Evolutionary conservation across 768 basidiomycete species (phyloP).

Genomic region (Pleurotus sapidus): DNA sequence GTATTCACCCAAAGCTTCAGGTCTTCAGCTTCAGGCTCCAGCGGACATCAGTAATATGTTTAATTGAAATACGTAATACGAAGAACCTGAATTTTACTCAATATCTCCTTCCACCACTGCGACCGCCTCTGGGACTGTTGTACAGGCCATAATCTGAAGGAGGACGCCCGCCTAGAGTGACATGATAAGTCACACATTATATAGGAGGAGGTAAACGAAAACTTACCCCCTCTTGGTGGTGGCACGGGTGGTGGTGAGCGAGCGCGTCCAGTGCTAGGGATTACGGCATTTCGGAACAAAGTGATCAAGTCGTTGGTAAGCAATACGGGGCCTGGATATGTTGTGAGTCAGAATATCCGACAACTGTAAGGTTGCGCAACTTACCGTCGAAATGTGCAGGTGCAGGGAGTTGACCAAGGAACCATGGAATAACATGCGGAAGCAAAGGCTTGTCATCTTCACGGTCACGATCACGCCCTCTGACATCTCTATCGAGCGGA

Average conservation of each 20-base stretch:
- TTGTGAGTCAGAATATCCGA: background rate
- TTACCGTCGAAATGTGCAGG: conserved; percentile 80
- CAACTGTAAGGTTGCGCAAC: conserved; percentile 23
- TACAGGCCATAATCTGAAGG: conserved; percentile 88
- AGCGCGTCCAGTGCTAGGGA: conserved; percentile 57
- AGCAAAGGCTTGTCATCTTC: conserved; percentile 49
- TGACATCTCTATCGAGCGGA: conserved; percentile 30
- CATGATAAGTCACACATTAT: conserved; percentile 1
- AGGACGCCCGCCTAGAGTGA: conserved; percentile 56
- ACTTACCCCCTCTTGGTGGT: conserved; percentile 48
- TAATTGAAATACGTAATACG: no score
- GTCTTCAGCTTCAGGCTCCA: no score
- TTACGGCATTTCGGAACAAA: conserved; percentile 76
- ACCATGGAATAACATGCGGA: conserved; percentile 72
- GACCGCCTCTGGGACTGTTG: conserved; percentile 57
- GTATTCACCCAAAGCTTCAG: no score
- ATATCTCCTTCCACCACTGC: conserved; percentile 10
- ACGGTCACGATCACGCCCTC: conserved; percentile 30
- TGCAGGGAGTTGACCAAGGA: conserved; percentile 76
- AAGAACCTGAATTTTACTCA: background rate
- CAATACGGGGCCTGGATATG: conserved; percentile 75
- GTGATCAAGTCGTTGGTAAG: conserved; percentile 89
- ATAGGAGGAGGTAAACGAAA: background rate
- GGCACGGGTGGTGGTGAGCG: conserved; percentile 59
- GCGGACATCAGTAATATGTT: no score